Conservation (phyloP, 2,329 filamentous ascomycete genomes). For the Nothopassalora personata region DNA sequence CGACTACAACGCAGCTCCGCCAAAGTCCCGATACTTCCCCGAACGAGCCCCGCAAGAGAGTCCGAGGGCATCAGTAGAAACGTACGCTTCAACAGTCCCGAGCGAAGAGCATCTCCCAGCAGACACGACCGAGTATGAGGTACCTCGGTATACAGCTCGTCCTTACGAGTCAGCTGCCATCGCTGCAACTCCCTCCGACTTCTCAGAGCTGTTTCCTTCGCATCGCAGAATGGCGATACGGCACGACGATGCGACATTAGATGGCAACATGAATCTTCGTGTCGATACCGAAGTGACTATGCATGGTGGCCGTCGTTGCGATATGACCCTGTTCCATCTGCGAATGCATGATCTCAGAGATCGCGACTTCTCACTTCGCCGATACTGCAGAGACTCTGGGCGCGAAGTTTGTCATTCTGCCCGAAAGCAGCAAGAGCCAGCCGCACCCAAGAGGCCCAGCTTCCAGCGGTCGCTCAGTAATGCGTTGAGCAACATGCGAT, state of each 20-base stretch:
- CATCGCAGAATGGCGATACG: constrained; percentile 72
- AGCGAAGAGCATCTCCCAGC: constrained; percentile 55
- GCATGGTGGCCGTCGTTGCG: constrained; percentile 49
- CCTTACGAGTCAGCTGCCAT: constrained; percentile 48
- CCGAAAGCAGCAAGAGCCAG: constrained; percentile 59
- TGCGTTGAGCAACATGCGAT: constrained; percentile 51
- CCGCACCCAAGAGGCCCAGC: constrained; percentile 42
- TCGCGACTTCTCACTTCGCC: constrained; percentile 81
- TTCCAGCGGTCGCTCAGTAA: constrained; percentile 57
- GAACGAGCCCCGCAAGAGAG: constrained; percentile 30
- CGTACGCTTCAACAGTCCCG: constrained; percentile 68
- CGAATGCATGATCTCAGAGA: constrained; percentile 87
- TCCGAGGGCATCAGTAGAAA: constrained; percentile 63
- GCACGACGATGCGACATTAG: constrained; percentile 82
- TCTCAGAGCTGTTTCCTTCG: constrained; percentile 81
- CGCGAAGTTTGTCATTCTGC: constrained; percentile 85
- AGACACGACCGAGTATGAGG: constrained; percentile 47
- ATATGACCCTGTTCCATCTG: constrained; percentile 81
- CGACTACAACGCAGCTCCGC: constrained; percentile 16
- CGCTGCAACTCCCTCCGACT: constrained; percentile 74
- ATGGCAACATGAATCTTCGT: constrained; percentile 95
- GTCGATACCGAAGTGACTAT: constrained; percentile 68
- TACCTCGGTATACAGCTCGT: constrained; percentile 58
- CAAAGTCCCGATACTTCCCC: constrained; percentile 17
- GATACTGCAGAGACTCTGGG: constrained; percentile 89